Conservation (phyloP, 1,284 basidiomycete genomes). For the Apiotrichum laibachii region DNA sequence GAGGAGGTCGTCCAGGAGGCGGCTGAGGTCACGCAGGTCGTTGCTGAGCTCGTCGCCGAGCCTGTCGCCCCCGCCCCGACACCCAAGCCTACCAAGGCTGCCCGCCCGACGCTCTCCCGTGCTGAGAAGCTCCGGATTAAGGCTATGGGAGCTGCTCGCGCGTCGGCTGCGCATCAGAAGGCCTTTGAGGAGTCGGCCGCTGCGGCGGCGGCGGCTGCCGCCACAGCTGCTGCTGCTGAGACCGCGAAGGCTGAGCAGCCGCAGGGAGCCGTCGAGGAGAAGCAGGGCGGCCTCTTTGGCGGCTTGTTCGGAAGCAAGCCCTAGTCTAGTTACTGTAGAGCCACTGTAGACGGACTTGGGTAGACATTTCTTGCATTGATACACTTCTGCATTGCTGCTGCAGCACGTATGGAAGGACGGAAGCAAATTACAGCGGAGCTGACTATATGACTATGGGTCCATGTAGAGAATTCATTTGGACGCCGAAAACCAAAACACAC, state of each 20-base stretch:
- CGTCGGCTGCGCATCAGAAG: conserved; percentile 1
- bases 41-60: not conserved
- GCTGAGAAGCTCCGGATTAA: conserved; percentile 3
- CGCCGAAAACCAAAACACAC: not conserved
- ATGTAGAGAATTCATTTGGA: not conserved
- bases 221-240: not conserved
- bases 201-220: not conserved
- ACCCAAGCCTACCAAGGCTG: not conserved
- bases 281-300: not conserved
- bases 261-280: not conserved
- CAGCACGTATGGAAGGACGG: not conserved
- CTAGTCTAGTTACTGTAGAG: conserved; percentile 3
- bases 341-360: not conserved
- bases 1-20: conserved; percentile 15
- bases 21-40: conserved; percentile 13
- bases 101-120: not conserved
- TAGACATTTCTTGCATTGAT: conserved; percentile 8
- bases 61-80: not conserved
- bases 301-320: not conserved
- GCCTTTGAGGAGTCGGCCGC: not conserved
- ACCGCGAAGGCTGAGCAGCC: too few relatives aligned
- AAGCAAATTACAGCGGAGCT: conserved; percentile 1
- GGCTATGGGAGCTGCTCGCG: conserved; percentile 10
- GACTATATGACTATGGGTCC: not conserved
- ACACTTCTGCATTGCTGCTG: not conserved